Conservation (phyloP, 2,329 filamentous ascomycete species). For the Aspergillus glaucus region DNA sequence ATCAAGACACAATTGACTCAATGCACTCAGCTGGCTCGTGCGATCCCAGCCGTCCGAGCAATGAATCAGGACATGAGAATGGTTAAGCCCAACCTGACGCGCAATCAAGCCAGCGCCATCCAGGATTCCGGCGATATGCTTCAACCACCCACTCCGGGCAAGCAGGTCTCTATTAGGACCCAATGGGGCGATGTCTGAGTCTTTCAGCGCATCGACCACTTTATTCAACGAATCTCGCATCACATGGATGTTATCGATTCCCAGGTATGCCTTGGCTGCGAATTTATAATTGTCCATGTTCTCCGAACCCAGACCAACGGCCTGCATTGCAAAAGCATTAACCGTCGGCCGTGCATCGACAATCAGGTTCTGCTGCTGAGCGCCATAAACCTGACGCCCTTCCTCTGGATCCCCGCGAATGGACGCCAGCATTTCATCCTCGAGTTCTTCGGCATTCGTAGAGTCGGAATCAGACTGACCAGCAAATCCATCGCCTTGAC, state of each 20-base stretch:
- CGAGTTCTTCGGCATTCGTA: slow-evolving; percentile 58
- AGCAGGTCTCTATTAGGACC: slow-evolving; percentile 76
- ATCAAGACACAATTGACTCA: slow-evolving; percentile 89
- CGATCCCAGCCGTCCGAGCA: slow-evolving; percentile 99
- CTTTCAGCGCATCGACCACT: slow-evolving; percentile 83
- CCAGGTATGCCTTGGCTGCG: slow-evolving; percentile 83
- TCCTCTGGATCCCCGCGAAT: slow-evolving; percentile 54
- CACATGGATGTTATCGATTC: slow-evolving; percentile 97
- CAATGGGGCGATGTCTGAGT: slow-evolving; percentile 78
- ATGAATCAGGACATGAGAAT: slow-evolving; percentile 93
- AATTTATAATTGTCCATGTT: slow-evolving; percentile 97
- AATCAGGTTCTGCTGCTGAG: slow-evolving; percentile 88
- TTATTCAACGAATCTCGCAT: slow-evolving; percentile 89
- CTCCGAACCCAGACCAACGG: slow-evolving; percentile 86
- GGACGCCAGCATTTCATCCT: slow-evolving; percentile 59
- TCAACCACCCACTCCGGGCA: slow-evolving; percentile 80
- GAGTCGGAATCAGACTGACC: slow-evolving; percentile 45
- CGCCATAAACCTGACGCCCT: slow-evolving; percentile 71
- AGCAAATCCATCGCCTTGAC: slow-evolving; percentile 41
- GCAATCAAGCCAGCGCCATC: slow-evolving; percentile 81
- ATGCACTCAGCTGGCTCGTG: slow-evolving; percentile 85
- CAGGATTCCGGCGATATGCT: slow-evolving; percentile 77
- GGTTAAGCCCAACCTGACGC: slow-evolving; percentile 79
- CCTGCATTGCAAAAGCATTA: slow-evolving; percentile 92
- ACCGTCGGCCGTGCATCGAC: slow-evolving; percentile 91